Evolutionary conservation across 805 yeast genomes (phyloP).

Genomic region (Candida succiphila): DNA sequence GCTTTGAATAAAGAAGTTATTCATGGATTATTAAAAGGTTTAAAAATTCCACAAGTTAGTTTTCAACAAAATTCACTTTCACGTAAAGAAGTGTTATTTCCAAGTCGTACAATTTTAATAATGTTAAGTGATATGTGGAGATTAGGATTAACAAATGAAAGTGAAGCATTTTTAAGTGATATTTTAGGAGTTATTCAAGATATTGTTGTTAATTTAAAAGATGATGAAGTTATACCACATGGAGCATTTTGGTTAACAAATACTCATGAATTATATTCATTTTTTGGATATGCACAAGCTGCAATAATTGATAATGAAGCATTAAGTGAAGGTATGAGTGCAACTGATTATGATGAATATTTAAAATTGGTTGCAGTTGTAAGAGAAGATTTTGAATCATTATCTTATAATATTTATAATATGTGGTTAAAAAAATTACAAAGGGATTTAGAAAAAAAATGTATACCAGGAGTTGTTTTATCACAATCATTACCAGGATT

Average conservation of each 20-base stretch:
- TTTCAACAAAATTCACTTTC: slow-evolving; percentile 77
- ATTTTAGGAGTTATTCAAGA: slow-evolving; percentile 81
- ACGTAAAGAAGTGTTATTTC: slow-evolving; percentile 88
- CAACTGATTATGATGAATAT: slow-evolving; percentile 83
- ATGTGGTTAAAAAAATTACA: slow-evolving; percentile 96
- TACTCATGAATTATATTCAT: slow-evolving; percentile 90
- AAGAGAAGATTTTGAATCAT: slow-evolving; percentile 86
- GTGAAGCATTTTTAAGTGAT: slow-evolving; percentile 85
- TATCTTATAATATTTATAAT: slow-evolving; percentile 88
- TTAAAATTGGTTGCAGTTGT: slow-evolving; percentile 82
- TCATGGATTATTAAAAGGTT: slow-evolving; percentile 74
- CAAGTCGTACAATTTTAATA: slow-evolving; percentile 89
- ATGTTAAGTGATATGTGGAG: slow-evolving; percentile 98
- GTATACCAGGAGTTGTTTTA: slow-evolving; percentile 88
- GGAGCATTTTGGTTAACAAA: slow-evolving; percentile 98
- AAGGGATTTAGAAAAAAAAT: slow-evolving; percentile 81
- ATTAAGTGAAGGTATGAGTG: slow-evolving; percentile 75
- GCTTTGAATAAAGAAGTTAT: slow-evolving; percentile 74
- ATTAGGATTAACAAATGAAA: slow-evolving; percentile 83
- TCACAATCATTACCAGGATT: slow-evolving; percentile 96
- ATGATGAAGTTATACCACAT: slow-evolving; percentile 78
- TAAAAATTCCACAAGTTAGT: slow-evolving; percentile 79
- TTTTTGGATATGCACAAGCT: slow-evolving; percentile 87
- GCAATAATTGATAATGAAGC: slow-evolving; percentile 83
- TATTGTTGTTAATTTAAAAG: slow-evolving; percentile 68